Evolutionary conservation across 257 asterid genomes (phyloP).

Genomic region (Nicotiana knightiana): DNA sequence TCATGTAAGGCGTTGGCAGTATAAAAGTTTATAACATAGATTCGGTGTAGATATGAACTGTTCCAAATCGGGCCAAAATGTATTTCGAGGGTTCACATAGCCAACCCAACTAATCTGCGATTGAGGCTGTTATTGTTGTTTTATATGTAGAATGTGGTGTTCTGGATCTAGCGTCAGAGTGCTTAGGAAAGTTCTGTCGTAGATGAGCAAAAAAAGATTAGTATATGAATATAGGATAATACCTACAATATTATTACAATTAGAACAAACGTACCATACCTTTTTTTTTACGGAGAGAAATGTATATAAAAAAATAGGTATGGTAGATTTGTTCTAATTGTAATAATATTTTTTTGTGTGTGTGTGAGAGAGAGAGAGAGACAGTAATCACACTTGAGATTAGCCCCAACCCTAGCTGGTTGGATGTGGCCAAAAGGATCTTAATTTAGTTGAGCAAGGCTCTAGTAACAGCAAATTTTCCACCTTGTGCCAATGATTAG

Average conservation of each 20-base stretch:
- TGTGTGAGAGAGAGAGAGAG: background rate
- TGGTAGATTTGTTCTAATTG: background rate
- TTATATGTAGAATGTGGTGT: background rate
- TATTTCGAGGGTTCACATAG: background rate
- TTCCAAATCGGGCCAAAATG: background rate
- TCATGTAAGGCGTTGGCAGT: background rate
- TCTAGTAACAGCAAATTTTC: background rate
- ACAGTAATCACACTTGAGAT: background rate
- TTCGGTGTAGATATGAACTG: background rate
- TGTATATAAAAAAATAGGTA: background rate
- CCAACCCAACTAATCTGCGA: background rate
- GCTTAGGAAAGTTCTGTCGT: background rate
- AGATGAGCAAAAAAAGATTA: background rate
- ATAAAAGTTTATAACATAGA: background rate
- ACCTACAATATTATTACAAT: background rate
- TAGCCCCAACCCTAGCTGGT: background rate
- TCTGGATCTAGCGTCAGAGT: background rate
- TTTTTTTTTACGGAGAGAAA: background rate
- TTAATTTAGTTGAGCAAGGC: background rate
- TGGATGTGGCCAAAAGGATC: background rate
- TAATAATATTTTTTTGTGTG: background rate
- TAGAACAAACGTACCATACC: background rate
- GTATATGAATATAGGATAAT: background rate
- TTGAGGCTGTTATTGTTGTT: background rate
- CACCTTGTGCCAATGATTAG: background rate